Percentiles rank a stretch among this genome's conserved stretches.
phyloP scores from a whole-genome alignment of 169 alveolate species.

The Cardiosporidium cionae region DNA sequence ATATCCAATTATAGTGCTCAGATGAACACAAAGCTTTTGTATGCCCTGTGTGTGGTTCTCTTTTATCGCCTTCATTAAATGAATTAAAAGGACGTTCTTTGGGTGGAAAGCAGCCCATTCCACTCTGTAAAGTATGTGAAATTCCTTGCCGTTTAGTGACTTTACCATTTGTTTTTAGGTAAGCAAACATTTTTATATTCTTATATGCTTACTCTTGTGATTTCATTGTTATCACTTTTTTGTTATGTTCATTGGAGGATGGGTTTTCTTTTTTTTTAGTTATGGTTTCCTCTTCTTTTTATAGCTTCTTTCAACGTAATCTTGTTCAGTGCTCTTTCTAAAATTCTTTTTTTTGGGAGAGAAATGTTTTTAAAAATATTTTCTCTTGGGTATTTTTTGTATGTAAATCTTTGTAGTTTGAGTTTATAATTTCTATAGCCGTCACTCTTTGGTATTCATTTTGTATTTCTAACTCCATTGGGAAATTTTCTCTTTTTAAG shows the following conservation, averaged over 20 bases:
- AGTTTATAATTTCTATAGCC: too few species aligned
- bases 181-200: background rate
- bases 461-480: too few species aligned
- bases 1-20: conserved; percentile 71
- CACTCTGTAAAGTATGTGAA: conserved; percentile 32
- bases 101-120: conserved; percentile 32
- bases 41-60: conserved; percentile 96
- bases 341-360: background rate
- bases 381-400: too few species aligned
- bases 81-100: conserved; percentile 14
- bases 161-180: conserved; percentile 41
- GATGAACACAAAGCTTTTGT: conserved; percentile 95
- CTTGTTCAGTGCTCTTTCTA: background rate
- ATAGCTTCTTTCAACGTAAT: background rate
- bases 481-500: too few species aligned
- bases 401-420: too few species aligned
- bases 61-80: conserved; percentile 47
- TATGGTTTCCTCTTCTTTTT: background rate
- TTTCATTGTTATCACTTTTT: background rate
- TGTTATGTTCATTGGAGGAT: background rate
- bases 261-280: background rate
- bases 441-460: too few species aligned
- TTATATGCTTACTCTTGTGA: background rate
- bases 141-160: conserved; percentile 36
- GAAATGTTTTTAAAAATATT: background rate